Base-by-base conservation (phyloP, 2,329 filamentous ascomycete genomes). In the Phialophora verrucosa region DNA sequence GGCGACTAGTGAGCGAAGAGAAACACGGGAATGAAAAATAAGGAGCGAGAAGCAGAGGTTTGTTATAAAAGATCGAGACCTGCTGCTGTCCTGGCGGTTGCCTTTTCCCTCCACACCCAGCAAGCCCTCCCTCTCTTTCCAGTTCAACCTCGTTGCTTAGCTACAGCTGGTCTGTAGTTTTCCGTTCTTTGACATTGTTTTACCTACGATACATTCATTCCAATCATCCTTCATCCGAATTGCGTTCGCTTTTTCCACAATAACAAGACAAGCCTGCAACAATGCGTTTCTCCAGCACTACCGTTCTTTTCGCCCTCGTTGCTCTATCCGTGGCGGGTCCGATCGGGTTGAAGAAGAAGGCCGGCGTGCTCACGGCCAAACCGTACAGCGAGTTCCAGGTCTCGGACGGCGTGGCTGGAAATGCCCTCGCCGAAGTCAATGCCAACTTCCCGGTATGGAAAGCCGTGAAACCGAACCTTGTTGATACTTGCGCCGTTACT, bases 381-480 rank as follows among this genome's bases (percentile, higher is more conserved):
- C 31, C 66, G 23, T 70, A 69, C 44, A 65, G 54, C 44, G 47
- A 69, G 5, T 67, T 70, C 31, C 67, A 68, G 31, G 57, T 70
- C 47, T 66, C 63, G 8, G 80, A 80, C 53, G 84, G 85, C 2
- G 76, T 80, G 10, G 83, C 80, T 25, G 84, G 85, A 60, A 82
- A 86, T 54, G 84, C 84, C 12, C 78, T 86, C 23, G 80, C 76
- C 1, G 84, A 87, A 75, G 84, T 84, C 62, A 77, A 83, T 54
- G 80, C 82, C 61, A 82, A 83, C 69, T 87, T 87, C 72, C 83
- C 84, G 0, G 84, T 84, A 72, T 32, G 70, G 77, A 49, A 17
- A 8, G 12, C 6, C 32, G 10, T n/a, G 17, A 14, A 25, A 3
- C n/a, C 4, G n/a, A n/a, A n/a, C n/a, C n/a, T n/a, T n/a, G n/a